Evolutionary conservation across 495 filamentous ascomycete species (phyloP).

Genomic region (Niebla homalea): DNA sequence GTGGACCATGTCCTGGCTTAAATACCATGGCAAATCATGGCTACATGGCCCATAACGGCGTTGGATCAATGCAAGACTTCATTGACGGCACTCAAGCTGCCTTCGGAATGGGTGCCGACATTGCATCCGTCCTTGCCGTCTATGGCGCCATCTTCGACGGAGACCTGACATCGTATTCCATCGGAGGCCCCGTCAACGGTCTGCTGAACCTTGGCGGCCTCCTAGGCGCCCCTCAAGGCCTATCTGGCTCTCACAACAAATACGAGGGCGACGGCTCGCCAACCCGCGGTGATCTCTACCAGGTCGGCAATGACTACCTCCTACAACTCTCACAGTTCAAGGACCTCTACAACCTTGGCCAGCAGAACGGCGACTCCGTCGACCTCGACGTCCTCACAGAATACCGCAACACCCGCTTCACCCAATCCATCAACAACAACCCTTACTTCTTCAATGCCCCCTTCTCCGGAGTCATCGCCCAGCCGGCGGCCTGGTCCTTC

Average conservation of each 20-base stretch:
- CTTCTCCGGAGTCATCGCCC: constrained; percentile 44
- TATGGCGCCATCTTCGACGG: constrained; percentile 15
- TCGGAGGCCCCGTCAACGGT: constrained; percentile 8
- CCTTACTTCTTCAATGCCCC: constrained; percentile 27
- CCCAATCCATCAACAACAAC: constrained; percentile 22
- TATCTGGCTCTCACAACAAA: constrained; percentile 19
- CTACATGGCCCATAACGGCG: constrained; percentile 40
- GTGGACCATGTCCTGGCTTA: constrained; percentile 33
- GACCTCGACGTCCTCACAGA: constrained; percentile 14
- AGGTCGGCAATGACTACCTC: constrained; percentile 21
- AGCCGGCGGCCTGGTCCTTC: constrained; percentile 31
- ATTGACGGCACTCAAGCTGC: constrained; percentile 7
- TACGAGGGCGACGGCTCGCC: constrained; percentile 29
- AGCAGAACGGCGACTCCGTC: constrained; percentile 10
- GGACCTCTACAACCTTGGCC: constrained; percentile 17
- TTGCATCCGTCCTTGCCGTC: constrained; percentile 11
- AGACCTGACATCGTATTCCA: constrained; percentile 13
- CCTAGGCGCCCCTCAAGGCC: constrained; percentile 12
- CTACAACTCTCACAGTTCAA: constrained; percentile 20
- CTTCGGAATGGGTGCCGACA: constrained; percentile 8
- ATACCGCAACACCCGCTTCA: constrained; percentile 19
- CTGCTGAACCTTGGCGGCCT: constrained; percentile 6
- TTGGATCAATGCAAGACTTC: constrained; percentile 14
- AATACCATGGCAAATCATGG: constrained; percentile 46
- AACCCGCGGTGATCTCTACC: constrained; percentile 37